Conservation (phyloP, 495 filamentous ascomycete genomes). For the Penicillium chermesinum region DNA sequence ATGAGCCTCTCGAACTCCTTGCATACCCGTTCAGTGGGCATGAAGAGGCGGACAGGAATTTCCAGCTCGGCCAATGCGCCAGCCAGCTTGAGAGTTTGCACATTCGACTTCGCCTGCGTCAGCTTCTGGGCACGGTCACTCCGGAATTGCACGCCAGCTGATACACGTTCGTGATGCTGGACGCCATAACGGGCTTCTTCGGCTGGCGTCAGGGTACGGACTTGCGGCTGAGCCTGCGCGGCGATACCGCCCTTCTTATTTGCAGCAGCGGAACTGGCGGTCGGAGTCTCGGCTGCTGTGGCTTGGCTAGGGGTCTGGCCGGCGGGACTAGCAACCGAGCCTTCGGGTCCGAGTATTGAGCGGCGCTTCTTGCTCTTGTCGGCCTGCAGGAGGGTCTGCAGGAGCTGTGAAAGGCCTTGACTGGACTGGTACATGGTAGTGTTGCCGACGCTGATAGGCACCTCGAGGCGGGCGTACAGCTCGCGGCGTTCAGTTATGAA, state of each 20-base stretch:
- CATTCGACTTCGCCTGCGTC: slow-evolving; percentile 73
- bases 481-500: slow-evolving; percentile 84
- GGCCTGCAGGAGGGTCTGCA: slow-evolving; percentile 69
- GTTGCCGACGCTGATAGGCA: slow-evolving; percentile 63
- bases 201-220: slow-evolving; percentile 63
- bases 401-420: slow-evolving; percentile 68
- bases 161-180: slow-evolving; percentile 77
- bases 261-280: slow-evolving; percentile 24
- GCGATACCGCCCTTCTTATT: slow-evolving; percentile 52
- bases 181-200: slow-evolving; percentile 80
- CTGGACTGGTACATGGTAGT: slow-evolving; percentile 69
- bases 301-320: slow-evolving; percentile 45
- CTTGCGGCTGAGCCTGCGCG: slow-evolving; percentile 42
- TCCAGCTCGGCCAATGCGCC: slow-evolving; percentile 73
- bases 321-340: slow-evolving; percentile 42
- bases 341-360: slow-evolving; percentile 55
- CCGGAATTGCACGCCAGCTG: slow-evolving; percentile 69
- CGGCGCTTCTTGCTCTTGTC: slow-evolving; percentile 86
- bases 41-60: slow-evolving; percentile 68
- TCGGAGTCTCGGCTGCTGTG: slow-evolving; percentile 36
- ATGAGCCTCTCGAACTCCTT: slow-evolving; percentile 79
- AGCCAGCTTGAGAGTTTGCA: slow-evolving; percentile 75
- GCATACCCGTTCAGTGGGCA: slow-evolving; percentile 79
- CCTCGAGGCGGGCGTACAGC: slow-evolving; percentile 82
- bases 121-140: slow-evolving; percentile 79